Evolutionary conservation across 768 basidiomycete species (phyloP), one percentile per base, ranked within the genome.

Genomic region (Tulasnella sp.): DNA sequence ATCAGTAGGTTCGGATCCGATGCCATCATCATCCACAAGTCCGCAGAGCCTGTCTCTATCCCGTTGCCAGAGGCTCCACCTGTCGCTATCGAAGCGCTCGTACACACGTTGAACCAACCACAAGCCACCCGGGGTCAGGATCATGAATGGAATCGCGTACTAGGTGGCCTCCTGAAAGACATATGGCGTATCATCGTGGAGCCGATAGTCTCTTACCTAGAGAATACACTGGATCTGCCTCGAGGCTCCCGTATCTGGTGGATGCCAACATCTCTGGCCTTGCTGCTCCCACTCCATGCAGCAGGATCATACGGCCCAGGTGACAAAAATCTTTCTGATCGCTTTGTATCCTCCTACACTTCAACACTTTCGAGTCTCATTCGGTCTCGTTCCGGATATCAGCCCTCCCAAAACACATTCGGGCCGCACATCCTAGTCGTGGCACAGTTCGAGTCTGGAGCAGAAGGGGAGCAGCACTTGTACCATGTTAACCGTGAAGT

Each of bases 261-360:
- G 46, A 38, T 52, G 19, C n/a, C 11, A 49, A 50, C 59, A 54
- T 30, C 49, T 2, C 15, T 29, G 29, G 38, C 51, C 21, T 52
- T 21, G 19, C 27, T 24, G 12, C 50, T 60, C 19, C 59, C 59
- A 12, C 38, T 60, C 19, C 59, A 60, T 49, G 49, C 49, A 22
- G 59, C 59, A 19, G 59, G 59, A 12, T 30, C 50, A 22, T 53
- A 60, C 34, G n/a, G 34, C 22, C 12, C 11, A n/a, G 27, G 29
- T n/a, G 12, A 53, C 9, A 2, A 21, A 31, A 50, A 38, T 19
- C 30, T 60, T 15, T 30, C 59, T 11, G 59, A 60, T 15, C 59
- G 50, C 22, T 60, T 52, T 38, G 24, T 60, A 22, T 60, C 59
- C 12, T 60, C 59, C 8, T 60, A 60, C 59, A 60, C 59, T 2